These are phyloP conservation scores for Phenoliferia sp. DNA, from an alignment of 1,284 basidiomycete genomes.

Conservation along the genomic window DNA sequence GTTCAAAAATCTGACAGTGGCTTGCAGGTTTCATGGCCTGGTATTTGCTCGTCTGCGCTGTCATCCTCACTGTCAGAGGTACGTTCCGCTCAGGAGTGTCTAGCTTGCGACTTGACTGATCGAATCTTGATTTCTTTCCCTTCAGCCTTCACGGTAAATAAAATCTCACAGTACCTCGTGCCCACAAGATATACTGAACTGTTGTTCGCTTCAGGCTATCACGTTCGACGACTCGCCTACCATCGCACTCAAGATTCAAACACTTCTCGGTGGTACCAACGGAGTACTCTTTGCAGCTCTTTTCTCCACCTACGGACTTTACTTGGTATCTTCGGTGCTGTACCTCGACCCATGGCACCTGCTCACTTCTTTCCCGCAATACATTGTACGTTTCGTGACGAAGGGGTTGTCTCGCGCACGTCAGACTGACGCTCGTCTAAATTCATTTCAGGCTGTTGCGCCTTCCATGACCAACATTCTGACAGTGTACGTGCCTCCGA, in stretches of 20 bases:
- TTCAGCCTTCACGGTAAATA: conserved; percentile 28
- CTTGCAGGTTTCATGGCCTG: not conserved
- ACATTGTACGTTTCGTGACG: conserved; percentile 71
- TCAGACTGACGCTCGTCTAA: too few species aligned
- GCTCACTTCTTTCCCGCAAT: conserved; percentile 90
- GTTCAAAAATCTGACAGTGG: too few species aligned
- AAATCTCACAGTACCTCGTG: too few species aligned
- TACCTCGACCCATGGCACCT: conserved; percentile 99
- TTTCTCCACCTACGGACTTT: conserved; percentile 71
- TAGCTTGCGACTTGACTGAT: not conserved
- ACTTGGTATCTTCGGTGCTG: conserved; percentile 78
- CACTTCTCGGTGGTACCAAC: not conserved
- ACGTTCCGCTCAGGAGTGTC: too few species aligned
- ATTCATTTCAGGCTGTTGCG: conserved; percentile 57
- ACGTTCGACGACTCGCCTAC: not conserved
- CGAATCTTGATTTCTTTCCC: not conserved
- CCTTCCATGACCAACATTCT: conserved; percentile 47
- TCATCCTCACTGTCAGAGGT: conserved; percentile 56
- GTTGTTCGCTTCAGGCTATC: conserved; percentile 66
- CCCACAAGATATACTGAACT: too few species aligned
- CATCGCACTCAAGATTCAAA: not conserved
- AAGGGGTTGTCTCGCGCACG: too few species aligned
- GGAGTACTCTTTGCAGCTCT: conserved; percentile 71
- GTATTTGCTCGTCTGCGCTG: conserved; percentile 44
- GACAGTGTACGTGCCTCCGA: conserved; percentile 71